Percentiles rank a stretch among this genome's conserved stretches.
phyloP scores from a whole-genome alignment of 805 yeast species.

The Teunomyces lycoperdinae region DNA sequence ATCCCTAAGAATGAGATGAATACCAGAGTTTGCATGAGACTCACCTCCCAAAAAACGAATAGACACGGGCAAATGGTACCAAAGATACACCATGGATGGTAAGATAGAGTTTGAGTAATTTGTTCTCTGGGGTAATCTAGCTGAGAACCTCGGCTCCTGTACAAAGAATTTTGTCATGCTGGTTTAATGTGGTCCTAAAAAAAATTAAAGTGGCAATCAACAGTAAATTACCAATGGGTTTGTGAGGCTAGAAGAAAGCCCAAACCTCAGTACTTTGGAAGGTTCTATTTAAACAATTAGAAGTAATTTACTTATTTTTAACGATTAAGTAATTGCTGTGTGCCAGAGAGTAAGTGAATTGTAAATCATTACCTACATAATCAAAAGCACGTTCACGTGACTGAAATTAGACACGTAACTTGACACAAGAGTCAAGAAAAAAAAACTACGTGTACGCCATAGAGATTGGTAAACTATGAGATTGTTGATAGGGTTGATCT shows the following conservation, averaged over 20 bases:
- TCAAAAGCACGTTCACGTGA: neutral
- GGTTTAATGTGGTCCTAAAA: neutral
- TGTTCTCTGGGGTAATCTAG: slow-evolving; percentile 1
- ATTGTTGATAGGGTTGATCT: slow-evolving; percentile 5
- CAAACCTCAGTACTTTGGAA: too few relatives aligned
- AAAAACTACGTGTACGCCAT: slow-evolving; percentile 6
- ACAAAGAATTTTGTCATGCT: neutral
- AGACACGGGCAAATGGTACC: slow-evolving; percentile 21
- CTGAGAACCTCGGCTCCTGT: neutral
- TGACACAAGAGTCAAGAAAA: neutral
- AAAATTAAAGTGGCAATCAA: too few relatives aligned
- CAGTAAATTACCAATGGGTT: too few relatives aligned
- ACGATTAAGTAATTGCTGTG: too few relatives aligned
- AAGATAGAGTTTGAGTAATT: neutral
- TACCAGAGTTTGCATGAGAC: slow-evolving; percentile 21
- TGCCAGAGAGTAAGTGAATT: too few relatives aligned
- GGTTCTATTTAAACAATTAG: too few relatives aligned
- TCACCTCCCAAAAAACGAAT: slow-evolving; percentile 17
- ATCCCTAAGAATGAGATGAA: slow-evolving; percentile 12
- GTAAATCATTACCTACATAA: too few relatives aligned
- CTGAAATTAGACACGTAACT: neutral
- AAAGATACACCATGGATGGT: slow-evolving; percentile 5
- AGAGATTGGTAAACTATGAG: slow-evolving; percentile 3
- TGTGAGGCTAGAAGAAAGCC: too few relatives aligned
- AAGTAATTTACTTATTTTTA: too few relatives aligned